Conservation (phyloP, 208 protist genomes). For the Trichomonas tenax region DNA sequence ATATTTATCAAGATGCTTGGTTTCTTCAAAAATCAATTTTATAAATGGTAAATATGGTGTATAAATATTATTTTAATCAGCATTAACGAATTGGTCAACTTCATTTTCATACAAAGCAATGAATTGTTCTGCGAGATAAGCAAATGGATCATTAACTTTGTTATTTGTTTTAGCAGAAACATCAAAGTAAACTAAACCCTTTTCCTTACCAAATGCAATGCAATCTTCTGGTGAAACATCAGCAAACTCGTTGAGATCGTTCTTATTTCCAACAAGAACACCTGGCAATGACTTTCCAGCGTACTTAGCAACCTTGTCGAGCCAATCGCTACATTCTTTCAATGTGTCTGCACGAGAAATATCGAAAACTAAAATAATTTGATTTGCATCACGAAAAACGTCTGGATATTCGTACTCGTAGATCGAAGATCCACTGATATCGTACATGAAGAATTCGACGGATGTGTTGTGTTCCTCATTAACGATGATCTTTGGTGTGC, state of each 20-base stretch:
- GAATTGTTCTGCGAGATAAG: neutral
- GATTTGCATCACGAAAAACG: constrained; percentile 15
- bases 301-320: constrained; percentile 3
- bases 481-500: neutral
- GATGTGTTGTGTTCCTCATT: constrained; percentile 19
- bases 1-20: too few species aligned
- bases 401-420: constrained; percentile 20
- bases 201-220: neutral
- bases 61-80: constrained; percentile 6
- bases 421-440: neutral
- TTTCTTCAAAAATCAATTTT: too few species aligned
- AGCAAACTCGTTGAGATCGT: neutral
- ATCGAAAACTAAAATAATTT: constrained; percentile 14
- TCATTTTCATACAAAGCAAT: constrained; percentile 16
- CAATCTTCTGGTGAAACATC: constrained; percentile 10
- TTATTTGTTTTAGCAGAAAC: constrained; percentile 15
- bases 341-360: neutral
- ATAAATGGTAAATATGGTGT: too few species aligned
- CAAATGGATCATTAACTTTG: neutral
- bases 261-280: constrained; percentile 18
- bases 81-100: neutral
- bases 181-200: neutral
- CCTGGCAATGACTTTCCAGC: neutral
- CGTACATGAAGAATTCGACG: constrained; percentile 19
- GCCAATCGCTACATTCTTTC: neutral